phyloP scores from a whole-genome alignment of 2,329 filamentous ascomycete species.

The Penicillium concentricum region DNA sequence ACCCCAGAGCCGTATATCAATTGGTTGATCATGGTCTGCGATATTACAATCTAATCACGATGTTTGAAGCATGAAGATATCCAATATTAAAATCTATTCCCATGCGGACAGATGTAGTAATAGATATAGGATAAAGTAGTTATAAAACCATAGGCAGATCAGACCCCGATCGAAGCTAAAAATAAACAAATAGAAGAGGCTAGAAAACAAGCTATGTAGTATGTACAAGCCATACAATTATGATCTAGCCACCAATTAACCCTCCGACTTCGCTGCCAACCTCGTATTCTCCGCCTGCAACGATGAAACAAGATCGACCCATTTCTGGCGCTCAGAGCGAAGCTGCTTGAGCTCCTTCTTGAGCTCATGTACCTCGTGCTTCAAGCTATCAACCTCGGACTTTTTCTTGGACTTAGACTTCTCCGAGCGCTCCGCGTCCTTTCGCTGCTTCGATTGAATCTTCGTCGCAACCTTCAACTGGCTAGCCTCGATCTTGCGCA shows the following conservation, averaged over 20 bases:
- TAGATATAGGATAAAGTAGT: not conserved
- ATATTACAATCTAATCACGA: not conserved
- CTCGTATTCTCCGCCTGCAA: constrained; percentile 59
- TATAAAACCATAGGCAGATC: not conserved
- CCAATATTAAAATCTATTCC: not conserved
- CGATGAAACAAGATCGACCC: constrained; percentile 53
- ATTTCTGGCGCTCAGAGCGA: constrained; percentile 51
- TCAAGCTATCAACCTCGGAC: constrained; percentile 48
- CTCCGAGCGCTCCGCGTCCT: constrained; percentile 45
- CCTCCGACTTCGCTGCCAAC: constrained; percentile 38
- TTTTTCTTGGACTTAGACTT: constrained; percentile 36
- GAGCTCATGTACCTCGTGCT: constrained; percentile 47
- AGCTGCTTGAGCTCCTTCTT: constrained; percentile 52
- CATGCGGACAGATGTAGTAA: not conserved
- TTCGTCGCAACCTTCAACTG: constrained; percentile 43
- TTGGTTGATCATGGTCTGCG: too few species aligned
- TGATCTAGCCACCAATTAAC: not conserved
- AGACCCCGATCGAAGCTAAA: not conserved
- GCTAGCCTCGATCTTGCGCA: constrained; percentile 44
- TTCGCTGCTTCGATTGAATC: constrained; percentile 38
- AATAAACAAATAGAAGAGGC: not conserved
- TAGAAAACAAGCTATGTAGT: not conserved
- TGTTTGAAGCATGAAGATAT: not conserved
- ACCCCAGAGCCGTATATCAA: not conserved
- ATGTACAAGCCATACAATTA: not conserved